Conservation (phyloP, 306 rosid species). For the Cicer cuneatum region DNA sequence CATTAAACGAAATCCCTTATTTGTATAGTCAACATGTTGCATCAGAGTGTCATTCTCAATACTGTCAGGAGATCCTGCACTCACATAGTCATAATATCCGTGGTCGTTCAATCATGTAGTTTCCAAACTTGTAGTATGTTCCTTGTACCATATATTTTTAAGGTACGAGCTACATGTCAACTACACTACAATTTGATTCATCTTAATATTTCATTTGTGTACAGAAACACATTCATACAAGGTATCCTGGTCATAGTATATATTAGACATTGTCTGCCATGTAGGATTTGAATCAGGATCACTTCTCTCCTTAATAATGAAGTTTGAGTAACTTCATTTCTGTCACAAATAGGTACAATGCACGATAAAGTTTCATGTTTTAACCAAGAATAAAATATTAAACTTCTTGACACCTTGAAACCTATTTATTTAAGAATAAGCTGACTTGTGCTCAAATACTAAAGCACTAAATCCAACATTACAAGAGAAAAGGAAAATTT, state of each 20-base stretch:
- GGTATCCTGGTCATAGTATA: background rate
- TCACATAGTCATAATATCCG: no score
- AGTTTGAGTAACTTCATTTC: constrained; percentile 35
- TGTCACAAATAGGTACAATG: constrained; percentile 32
- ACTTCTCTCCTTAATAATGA: background rate
- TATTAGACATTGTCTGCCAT: constrained; percentile 2
- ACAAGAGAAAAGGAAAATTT: background rate
- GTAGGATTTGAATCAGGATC: background rate
- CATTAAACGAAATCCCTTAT: no score
- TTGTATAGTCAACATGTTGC: no score
- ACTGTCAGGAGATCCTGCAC: no score
- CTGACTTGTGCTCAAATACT: constrained; percentile 33
- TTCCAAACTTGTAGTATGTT: background rate
- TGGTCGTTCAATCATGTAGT: no score
- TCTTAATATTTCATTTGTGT: background rate
- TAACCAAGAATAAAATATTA: constrained; percentile 15
- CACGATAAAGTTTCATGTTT: constrained; percentile 34
- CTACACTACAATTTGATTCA: background rate
- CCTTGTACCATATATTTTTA: background rate
- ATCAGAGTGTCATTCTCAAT: no score
- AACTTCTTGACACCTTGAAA: constrained; percentile 38
- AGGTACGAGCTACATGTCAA: background rate
- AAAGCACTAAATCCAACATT: constrained; percentile 33
- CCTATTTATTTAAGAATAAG: constrained; percentile 42
- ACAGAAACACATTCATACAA: background rate